Base-by-base conservation (phyloP, 2,329 filamentous ascomycete species). In the Sporothrix dimorphospora region DNA sequence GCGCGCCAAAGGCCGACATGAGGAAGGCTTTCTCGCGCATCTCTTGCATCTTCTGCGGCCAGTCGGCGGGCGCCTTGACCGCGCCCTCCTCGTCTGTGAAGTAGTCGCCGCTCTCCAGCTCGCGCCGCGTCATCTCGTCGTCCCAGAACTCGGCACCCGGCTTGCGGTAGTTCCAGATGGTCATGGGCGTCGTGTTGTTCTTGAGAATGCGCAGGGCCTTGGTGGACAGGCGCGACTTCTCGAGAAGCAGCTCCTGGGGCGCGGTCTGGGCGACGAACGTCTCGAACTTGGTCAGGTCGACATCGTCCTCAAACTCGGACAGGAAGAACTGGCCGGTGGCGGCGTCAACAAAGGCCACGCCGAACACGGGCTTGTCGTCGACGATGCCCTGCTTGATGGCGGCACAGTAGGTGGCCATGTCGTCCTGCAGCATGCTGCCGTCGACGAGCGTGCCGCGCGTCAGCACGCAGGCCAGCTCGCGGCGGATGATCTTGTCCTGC, bases 331-430 rank as follows among this genome's bases (percentile, higher is more conserved):
- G 94, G 11, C 95, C 96, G 0, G 95, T 99, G 1, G 96, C 94
- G 8, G 96, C 96, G 79, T 99, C 96, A 12, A 97, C 93, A 81
- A 98, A 98, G 0, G 94, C 91, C 69, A 99, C 90, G 9, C 96
- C 96, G 79, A 99, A 99, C 0, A 90, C 89, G 5, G 96, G 94
- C 38, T 90, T 84, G 70, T 90, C 92, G 1, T 89, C 84, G 12
- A 92, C 84, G 0, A 63, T 59, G 21, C 89, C 88, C 79, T 95
- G 92, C 80, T 99, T 99, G 82, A 99, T 96, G 1, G 96, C 92
- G 70, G 96, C 94, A 79, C 96, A 99, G 81, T 94, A 98, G 0
- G 94, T 97, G 1, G 96, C 93, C 91, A 97, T 97, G 80, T 99
- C 96, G 78, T 97, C 94, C 80, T 98, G 95, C 53, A 99, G 88